Conservation (phyloP, 192 early-diverging fungal species). For the Allomyces macrogynus region DNA sequence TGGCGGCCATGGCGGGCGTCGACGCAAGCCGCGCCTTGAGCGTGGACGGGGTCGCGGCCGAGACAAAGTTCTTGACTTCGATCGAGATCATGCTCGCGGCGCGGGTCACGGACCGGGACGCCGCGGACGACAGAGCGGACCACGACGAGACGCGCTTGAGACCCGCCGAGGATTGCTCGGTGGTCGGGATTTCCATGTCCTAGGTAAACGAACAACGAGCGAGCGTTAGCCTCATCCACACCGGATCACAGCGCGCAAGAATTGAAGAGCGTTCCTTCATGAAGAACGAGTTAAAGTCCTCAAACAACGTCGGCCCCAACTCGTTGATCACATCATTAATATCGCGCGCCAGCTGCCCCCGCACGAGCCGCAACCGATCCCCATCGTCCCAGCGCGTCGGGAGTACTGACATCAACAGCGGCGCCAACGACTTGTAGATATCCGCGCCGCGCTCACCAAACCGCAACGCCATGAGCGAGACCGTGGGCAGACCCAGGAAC, state of each 20-base stretch:
- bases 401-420: neutral
- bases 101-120: neutral
- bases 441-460: conserved; percentile 18
- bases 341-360: conserved; percentile 50
- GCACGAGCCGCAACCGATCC: conserved; percentile 39
- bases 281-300: neutral
- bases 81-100: neutral
- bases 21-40: neutral
- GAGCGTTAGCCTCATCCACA: too few species aligned
- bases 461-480: conserved; percentile 38
- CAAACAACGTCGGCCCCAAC: neutral
- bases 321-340: conserved; percentile 36
- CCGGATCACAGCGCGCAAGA: too few species aligned
- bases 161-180: neutral
- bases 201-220: too few species aligned
- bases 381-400: conserved; percentile 4
- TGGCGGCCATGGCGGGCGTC: neutral
- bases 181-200: neutral
- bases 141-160: neutral
- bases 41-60: neutral
- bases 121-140: neutral
- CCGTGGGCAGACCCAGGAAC: conserved; percentile 28
- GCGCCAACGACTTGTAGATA: neutral
- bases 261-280: neutral
- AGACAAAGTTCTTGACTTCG: neutral